Conservation (phyloP, 768 basidiomycete species). For the Neoboletus brunneissimus region DNA sequence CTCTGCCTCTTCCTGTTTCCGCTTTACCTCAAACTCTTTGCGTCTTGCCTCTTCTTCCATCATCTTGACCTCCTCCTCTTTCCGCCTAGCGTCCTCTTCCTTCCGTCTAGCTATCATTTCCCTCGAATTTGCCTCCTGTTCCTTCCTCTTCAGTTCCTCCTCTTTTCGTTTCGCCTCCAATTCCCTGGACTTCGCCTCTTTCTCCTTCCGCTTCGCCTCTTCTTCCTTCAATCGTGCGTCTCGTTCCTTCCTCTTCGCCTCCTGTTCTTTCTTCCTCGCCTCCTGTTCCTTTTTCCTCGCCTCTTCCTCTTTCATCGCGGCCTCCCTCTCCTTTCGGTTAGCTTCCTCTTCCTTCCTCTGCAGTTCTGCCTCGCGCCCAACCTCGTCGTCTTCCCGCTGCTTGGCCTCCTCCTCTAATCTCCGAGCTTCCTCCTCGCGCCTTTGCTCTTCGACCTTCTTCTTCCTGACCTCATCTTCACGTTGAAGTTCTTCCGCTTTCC, state of each 20-base stretch:
- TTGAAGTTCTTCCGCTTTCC: conserved; percentile 36
- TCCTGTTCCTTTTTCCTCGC: conserved; percentile 26
- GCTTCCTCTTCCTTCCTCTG: conserved; percentile 34
- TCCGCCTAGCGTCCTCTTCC: conserved; percentile 30
- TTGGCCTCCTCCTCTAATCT: conserved; percentile 28
- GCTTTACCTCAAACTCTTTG: conserved; percentile 31
- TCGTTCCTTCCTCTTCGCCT: conserved; percentile 17
- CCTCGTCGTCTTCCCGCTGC: conserved; percentile 25
- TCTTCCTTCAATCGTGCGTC: conserved; percentile 22
- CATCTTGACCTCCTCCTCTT: conserved; percentile 27
- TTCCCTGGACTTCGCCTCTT: conserved; percentile 20
- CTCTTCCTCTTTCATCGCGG: conserved; percentile 25
- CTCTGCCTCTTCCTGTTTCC: conserved; percentile 28
- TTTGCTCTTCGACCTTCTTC: conserved; percentile 26
- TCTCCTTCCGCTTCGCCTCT: conserved; percentile 31
- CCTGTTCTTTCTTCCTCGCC: conserved; percentile 29
- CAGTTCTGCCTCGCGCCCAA: conserved; percentile 27
- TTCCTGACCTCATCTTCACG: conserved; percentile 30
- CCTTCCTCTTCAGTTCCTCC: conserved; percentile 20
- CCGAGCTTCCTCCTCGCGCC: conserved; percentile 28
- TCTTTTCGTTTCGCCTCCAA: conserved; percentile 22
- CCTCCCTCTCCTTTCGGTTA: conserved; percentile 29
- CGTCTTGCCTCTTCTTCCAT: conserved; percentile 25
- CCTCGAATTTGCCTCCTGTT: conserved; percentile 28
- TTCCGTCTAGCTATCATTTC: conserved; percentile 27